A percentile compares a stretch with the other conserved stretches of the same genome.
phyloP scores from a whole-genome alignment of 2,329 filamentous ascomycete species.

The Penicillium sp. region DNA sequence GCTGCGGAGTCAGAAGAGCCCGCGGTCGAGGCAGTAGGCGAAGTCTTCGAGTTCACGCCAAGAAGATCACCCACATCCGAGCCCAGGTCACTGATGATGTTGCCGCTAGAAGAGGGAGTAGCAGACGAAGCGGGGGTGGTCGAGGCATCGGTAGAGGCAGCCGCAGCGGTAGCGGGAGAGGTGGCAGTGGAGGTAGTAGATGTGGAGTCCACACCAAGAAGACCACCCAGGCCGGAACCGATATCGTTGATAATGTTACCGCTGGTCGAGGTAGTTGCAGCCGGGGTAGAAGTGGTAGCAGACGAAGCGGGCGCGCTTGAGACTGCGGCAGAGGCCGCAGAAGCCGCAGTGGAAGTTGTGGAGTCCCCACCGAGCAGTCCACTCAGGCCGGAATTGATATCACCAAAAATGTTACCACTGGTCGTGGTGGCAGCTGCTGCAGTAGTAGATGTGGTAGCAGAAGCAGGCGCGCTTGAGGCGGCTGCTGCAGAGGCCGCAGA shows the following conservation, averaged over 20 bases:
- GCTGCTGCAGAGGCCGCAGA: not conserved
- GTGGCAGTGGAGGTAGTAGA: not conserved
- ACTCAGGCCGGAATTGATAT: conserved; percentile 1
- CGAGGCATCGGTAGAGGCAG: not conserved
- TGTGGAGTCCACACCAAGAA: conserved; percentile 13
- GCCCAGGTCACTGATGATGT: not conserved
- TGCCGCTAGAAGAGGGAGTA: not conserved
- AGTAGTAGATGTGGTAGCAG: conserved; percentile 1
- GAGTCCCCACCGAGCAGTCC: not conserved
- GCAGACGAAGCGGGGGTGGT: not conserved
- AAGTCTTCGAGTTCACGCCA: conserved; percentile 1
- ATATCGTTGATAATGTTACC: conserved; percentile 10
- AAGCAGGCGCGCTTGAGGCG: not conserved
- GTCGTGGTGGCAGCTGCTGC: not conserved
- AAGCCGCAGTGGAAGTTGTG: not conserved
- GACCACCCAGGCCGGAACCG: conserved; percentile 10
- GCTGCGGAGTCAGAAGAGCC: not conserved
- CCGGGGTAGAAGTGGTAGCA: conserved; percentile 1
- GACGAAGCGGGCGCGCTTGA: too few relatives aligned
- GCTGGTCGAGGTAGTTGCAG: conserved; percentile 2
- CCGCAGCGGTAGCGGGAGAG: too few relatives aligned
- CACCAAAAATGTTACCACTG: conserved; percentile 11
- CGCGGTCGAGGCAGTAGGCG: not conserved
- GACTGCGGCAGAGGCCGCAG: not conserved
- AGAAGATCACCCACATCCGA: not conserved